A percentile compares a stretch with the other conserved stretches of the same genome.
Evolutionary conservation across 352 stramenopile genomes (phyloP).

Genomic region (Peronospora farinosa): DNA sequence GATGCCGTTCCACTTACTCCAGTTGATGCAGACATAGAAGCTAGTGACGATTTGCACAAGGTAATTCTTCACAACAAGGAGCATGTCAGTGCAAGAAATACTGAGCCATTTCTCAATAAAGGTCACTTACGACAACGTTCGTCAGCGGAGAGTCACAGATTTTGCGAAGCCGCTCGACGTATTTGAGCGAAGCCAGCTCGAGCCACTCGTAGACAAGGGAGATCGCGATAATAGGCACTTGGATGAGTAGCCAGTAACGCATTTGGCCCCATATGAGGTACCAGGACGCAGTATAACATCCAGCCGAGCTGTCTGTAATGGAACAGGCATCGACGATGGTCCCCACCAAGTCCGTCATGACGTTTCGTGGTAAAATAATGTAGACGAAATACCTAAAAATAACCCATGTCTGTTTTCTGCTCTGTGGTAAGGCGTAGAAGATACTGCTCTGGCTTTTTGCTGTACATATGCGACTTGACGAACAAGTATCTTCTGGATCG

Average conservation of each 20-base stretch:
- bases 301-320: conserved; percentile 44
- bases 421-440: not conserved
- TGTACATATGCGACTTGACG: not conserved
- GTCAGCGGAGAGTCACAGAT: conserved; percentile 66
- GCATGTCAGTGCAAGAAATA: not conserved
- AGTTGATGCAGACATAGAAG: conserved; percentile 75
- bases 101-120: not conserved
- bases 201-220: conserved; percentile 82
- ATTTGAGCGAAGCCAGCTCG: conserved; percentile 52
- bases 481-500: too few species aligned
- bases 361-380: conserved; percentile 3
- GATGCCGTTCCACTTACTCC: conserved; percentile 49
- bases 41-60: conserved; percentile 73
- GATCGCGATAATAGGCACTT: conserved; percentile 56
- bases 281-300: conserved; percentile 80
- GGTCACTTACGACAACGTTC: conserved; percentile 45
- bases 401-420: conserved; percentile 15
- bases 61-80: conserved; percentile 45
- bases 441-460: not conserved
- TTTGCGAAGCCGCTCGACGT: conserved; percentile 59
- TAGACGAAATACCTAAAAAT: conserved; percentile 1
- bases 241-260: conserved; percentile 71
- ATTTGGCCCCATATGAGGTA: conserved; percentile 77
- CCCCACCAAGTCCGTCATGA: conserved; percentile 16
- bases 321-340: conserved; percentile 35